phyloP scores from a whole-genome alignment of 108 stramenopile genomes.

The Nannochloropsis salina region DNA sequence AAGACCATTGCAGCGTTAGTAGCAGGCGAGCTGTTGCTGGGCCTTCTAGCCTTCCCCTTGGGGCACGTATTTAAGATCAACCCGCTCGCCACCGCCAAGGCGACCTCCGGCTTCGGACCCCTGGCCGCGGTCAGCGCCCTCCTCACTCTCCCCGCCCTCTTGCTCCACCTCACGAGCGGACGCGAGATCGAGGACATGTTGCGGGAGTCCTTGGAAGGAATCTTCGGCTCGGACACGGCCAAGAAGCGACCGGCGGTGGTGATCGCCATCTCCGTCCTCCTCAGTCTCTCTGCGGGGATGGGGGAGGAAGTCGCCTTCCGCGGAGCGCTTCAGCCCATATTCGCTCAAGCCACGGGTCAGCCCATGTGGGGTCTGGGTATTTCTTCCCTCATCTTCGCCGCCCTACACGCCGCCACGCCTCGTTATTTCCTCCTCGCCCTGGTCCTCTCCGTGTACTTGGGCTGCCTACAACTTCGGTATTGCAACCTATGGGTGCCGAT shows the following conservation, averaged over 20 bases:
- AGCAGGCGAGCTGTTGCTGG: neutral
- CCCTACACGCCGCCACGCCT: neutral
- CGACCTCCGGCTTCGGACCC: neutral
- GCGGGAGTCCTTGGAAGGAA: conserved; percentile 7
- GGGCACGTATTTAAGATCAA: neutral
- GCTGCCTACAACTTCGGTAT: neutral
- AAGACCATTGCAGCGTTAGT: neutral
- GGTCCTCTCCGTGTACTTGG: neutral
- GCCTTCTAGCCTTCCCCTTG: neutral
- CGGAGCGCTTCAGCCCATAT: neutral
- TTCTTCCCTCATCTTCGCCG: neutral
- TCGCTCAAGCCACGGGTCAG: neutral
- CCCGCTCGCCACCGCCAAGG: neutral
- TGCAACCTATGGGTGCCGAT: neutral
- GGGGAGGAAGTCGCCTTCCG: neutral
- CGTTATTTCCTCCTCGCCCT: neutral
- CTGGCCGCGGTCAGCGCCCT: neutral
- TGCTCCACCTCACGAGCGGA: neutral
- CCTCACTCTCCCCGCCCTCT: neutral
- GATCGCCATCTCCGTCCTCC: neutral
- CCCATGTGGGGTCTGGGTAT: neutral
- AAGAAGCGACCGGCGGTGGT: neutral
- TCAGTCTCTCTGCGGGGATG: neutral
- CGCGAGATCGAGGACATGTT: conserved; percentile 3
- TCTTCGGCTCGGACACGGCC: neutral